A percentile compares a stretch with the other conserved stretches of the same genome.
Conservation (phyloP, 495 filamentous ascomycete genomes). For the Neurospora discreta region DNA sequence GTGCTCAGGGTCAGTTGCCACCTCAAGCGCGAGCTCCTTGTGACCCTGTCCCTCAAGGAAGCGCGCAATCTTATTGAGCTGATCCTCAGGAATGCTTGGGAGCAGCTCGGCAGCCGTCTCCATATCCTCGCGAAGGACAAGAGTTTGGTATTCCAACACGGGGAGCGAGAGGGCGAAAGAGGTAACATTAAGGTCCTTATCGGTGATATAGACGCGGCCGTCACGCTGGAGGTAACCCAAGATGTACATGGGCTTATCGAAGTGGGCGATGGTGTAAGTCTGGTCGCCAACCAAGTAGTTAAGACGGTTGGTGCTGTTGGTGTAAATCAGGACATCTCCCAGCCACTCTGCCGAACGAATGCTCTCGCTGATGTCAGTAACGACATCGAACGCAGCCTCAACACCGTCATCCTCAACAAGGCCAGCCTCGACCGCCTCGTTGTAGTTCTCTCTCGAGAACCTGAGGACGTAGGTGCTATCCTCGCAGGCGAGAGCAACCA, state of each 20-base stretch:
- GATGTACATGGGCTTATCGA: constrained; percentile 89
- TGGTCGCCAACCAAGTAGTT: constrained; percentile 98
- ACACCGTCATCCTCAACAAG: constrained; percentile 90
- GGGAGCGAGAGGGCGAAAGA: constrained; percentile 86
- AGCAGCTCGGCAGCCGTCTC: constrained; percentile 82
- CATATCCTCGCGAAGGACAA: constrained; percentile 91
- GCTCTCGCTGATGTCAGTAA: constrained; percentile 89
- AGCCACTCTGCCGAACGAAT: constrained; percentile 97
- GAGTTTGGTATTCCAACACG: constrained; percentile 95
- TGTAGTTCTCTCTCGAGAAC: constrained; percentile 78
- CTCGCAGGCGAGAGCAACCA: constrained; percentile 87
- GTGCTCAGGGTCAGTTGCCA: constrained; percentile 94
- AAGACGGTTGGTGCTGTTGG: constrained; percentile 87
- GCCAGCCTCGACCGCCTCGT: constrained; percentile 68
- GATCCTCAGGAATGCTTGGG: constrained; percentile 68
- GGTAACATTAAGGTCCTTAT: constrained; percentile 86
- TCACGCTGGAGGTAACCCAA: constrained; percentile 93
- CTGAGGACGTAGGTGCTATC: constrained; percentile 92
- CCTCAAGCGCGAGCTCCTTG: constrained; percentile 87
- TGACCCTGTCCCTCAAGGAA: constrained; percentile 97
- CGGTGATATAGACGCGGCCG: constrained; percentile 80
- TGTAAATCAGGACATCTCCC: constrained; percentile 98
- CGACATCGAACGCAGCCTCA: constrained; percentile 90
- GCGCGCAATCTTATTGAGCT: constrained; percentile 93
- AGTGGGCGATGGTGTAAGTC: constrained; percentile 97